Conservation (phyloP, 2,329 filamentous ascomycete genomes). For the Annulohypoxylon truncatum region DNA sequence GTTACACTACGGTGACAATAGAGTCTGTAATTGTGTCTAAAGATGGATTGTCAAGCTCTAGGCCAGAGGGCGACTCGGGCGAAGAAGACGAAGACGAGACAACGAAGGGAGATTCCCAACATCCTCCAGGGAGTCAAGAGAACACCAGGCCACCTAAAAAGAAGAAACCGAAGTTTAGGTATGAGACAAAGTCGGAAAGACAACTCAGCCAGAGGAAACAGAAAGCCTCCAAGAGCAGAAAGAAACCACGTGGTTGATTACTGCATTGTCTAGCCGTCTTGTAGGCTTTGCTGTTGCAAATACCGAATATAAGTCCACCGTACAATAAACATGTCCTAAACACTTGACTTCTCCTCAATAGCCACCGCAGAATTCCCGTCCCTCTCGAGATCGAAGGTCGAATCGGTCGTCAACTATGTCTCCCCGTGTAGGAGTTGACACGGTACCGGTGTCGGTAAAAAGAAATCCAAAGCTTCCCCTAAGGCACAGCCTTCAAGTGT, state of each 20-base stretch:
- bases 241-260: conserved; percentile 45
- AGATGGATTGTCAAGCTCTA: conserved; percentile 71
- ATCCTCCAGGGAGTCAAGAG: conserved; percentile 58
- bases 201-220: conserved; percentile 78
- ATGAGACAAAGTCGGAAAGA: conserved; percentile 88
- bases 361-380: conserved; percentile 27
- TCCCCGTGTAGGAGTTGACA: conserved; percentile 39
- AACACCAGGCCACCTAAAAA: conserved; percentile 72
- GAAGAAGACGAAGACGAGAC: conserved; percentile 51
- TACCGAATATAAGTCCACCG: conserved; percentile 37
- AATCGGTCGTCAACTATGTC: conserved; percentile 38
- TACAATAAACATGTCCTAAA: conserved; percentile 37
- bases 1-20: conserved; percentile 93
- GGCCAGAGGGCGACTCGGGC: conserved; percentile 57
- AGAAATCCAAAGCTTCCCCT: conserved; percentile 39
- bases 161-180: conserved; percentile 92
- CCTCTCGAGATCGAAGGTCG: conserved; percentile 34
- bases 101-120: conserved; percentile 52
- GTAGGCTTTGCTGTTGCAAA: conserved; percentile 34
- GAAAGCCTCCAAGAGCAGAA: conserved; percentile 72
- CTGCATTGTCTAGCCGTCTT: conserved; percentile 40
- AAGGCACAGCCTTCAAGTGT: conserved; percentile 24
- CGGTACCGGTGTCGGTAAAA: conserved; percentile 33
- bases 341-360: conserved; percentile 29
- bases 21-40: conserved; percentile 86